Evolutionary conservation across 2,329 filamentous ascomycete genomes (phyloP), one percentile per base, ranked within the genome.

Genomic region (Colletotrichum paranaense): DNA sequence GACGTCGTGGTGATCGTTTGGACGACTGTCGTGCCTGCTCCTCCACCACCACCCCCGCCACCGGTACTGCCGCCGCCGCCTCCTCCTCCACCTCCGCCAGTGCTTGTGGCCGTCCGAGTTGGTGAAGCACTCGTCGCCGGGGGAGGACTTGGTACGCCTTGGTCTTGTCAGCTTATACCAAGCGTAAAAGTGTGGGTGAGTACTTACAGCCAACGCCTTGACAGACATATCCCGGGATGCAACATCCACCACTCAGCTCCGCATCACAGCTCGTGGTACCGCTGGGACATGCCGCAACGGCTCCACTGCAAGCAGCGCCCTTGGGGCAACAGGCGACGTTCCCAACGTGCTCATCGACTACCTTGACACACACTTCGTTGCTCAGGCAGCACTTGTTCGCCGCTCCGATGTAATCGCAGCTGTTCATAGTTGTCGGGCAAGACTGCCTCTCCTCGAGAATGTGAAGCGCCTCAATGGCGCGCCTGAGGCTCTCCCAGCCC

Each of bases 311-410:
- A 6, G 81, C 88, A 56, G 86, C 83, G 4, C 93, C 93, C 46
- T 85, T 79, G 0, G 92, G 92, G 82, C 94, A 97, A 81, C 94
- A 97, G 3, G 93, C 94, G 2, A 96, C 90, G 57, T 90, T 88
- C 8, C 92, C 92, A 32, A 92, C 84, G 0, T 88, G 88, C 6
- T 88, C 88, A 80, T 93, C 90, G 38, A 86, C 80, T 5, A 95
- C 90, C 28, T 84, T 81, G 59, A 93, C 90, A 79, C 94, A 97
- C 8, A 87, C 89, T 76, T 92, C 91, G 19, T 86, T 88, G n/a
- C 85, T 85, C 26, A 87, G 84, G 80, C 94, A 97, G 84, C 94
- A 97, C 81, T 92, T 93, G 81, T 94, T 89, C 1, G 92, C 89
- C 58, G 89, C 88, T 8, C 88, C 89, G 76, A 95, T 92, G 22